Evolutionary conservation across 1,139 yeast genomes (phyloP).

Genomic region (Suhomyces atakaporum): DNA sequence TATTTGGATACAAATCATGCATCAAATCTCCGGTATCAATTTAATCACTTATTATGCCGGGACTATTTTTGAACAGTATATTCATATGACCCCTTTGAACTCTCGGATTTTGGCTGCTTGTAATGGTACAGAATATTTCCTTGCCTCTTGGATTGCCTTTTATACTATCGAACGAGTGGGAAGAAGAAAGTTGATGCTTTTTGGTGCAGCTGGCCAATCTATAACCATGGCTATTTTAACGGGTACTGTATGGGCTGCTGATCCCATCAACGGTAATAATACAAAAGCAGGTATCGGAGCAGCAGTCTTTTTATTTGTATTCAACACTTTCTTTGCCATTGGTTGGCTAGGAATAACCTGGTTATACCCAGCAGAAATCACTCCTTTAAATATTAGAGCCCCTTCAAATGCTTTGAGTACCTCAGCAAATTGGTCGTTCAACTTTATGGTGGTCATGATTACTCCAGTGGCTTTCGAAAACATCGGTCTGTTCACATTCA

Average conservation of each 20-base stretch:
- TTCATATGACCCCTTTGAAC: constrained; percentile 47
- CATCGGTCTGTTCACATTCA: constrained; percentile 36
- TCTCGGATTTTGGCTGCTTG: constrained; percentile 84
- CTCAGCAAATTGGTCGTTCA: constrained; percentile 40
- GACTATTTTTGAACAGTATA: constrained; percentile 58
- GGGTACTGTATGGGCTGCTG: constrained; percentile 31
- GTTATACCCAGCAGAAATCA: constrained; percentile 36
- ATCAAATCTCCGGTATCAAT: constrained; percentile 89
- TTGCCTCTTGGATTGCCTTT: constrained; percentile 83
- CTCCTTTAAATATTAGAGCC: constrained; percentile 37
- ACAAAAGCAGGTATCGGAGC: constrained; percentile 31
- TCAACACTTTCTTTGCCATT: constrained; percentile 37
- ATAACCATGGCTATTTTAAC: constrained; percentile 35
- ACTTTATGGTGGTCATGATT: constrained; percentile 39
- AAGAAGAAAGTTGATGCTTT: constrained; percentile 65
- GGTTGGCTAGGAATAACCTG: constrained; percentile 32
- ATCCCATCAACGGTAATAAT: constrained; percentile 15
- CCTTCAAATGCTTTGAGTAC: constrained; percentile 39
- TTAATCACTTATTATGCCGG: constrained; percentile 84
- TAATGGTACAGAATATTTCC: constrained; percentile 76
- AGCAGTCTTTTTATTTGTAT: constrained; percentile 39
- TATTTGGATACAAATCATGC: constrained; percentile 65
- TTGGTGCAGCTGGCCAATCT: constrained; percentile 55
- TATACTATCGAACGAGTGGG: constrained; percentile 81
- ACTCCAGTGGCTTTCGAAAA: constrained; percentile 36